These are phyloP conservation scores for Phytophthora hibernalis DNA, from an alignment of 352 stramenopile species.

Conservation along the genomic window DNA sequence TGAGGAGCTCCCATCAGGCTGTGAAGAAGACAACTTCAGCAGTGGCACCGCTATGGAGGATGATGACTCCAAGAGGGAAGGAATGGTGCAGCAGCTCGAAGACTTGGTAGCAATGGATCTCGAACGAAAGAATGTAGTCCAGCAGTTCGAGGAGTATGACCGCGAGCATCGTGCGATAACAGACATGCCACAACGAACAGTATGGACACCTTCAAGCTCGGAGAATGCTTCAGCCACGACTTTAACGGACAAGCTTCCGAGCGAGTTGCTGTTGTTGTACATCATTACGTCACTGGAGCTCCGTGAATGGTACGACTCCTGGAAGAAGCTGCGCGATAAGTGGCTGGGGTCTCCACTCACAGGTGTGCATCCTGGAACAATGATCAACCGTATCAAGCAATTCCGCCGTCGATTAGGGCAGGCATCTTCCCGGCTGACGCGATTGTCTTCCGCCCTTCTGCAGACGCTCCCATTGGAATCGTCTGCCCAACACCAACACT, in stretches of 20 bases:
- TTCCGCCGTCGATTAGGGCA: conserved; percentile 58
- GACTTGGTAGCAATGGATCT: conserved; percentile 56
- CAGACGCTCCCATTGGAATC: conserved; percentile 19
- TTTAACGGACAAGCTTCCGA: conserved; percentile 42
- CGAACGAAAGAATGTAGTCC: conserved; percentile 51
- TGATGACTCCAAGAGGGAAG: conserved; percentile 11
- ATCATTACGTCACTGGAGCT: conserved; percentile 65
- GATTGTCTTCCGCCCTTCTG: conserved; percentile 24
- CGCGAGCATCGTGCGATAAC: conserved; percentile 47
- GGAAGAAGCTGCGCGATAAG: conserved; percentile 53
- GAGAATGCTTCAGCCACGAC: conserved; percentile 14
- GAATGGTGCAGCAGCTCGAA: conserved; percentile 56
- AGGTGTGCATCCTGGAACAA: conserved; percentile 49
- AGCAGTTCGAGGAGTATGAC: conserved; percentile 55
- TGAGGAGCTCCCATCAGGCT: conserved; percentile 37
- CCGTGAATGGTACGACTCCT: conserved; percentile 61
- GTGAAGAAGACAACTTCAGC: conserved; percentile 23
- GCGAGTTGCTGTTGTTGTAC: conserved; percentile 58
- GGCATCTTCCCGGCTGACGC: conserved; percentile 42
- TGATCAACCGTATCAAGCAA: conserved; percentile 67
- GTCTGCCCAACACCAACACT: background rate
- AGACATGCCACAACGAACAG: conserved; percentile 34
- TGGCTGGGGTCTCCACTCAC: conserved; percentile 51
- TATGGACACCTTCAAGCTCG: conserved; percentile 9
- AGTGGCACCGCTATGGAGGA: background rate